These are phyloP conservation scores for Sporisorium scitamineum DNA, from an alignment of 1,284 basidiomycete species.

Conservation along the genomic window DNA sequence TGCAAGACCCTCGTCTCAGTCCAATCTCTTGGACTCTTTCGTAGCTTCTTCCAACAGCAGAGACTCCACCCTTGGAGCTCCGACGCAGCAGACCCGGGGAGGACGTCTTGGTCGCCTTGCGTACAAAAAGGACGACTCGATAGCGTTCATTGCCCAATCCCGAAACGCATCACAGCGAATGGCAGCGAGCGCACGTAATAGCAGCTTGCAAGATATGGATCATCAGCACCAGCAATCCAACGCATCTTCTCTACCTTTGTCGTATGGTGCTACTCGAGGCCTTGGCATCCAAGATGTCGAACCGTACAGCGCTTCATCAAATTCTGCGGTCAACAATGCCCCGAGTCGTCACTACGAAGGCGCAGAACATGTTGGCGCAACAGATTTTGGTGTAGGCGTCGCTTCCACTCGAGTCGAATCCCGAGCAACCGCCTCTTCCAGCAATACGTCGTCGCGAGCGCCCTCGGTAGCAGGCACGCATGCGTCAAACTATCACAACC, in stretches of 20 bases:
- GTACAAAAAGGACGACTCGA: slow-evolving; percentile 52
- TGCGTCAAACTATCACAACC: slow-evolving; percentile 34
- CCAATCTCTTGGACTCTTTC: slow-evolving; percentile 22
- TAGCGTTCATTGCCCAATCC: slow-evolving; percentile 38
- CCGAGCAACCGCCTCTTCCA: slow-evolving; percentile 7
- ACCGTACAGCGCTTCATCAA: not conserved
- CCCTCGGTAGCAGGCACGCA: slow-evolving; percentile 32
- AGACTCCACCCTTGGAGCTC: not conserved
- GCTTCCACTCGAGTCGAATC: slow-evolving; percentile 13
- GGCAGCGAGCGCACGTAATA: slow-evolving; percentile 2
- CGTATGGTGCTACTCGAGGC: slow-evolving; percentile 13
- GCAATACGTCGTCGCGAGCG: slow-evolving; percentile 31
- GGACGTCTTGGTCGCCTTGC: slow-evolving; percentile 46
- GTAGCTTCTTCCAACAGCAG: not conserved
- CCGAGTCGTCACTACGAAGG: not conserved
- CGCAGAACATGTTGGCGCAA: not conserved
- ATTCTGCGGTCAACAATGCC: not conserved
- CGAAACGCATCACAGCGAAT: slow-evolving; percentile 29
- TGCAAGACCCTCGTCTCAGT: slow-evolving; percentile 30
- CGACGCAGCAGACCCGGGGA: slow-evolving; percentile 19
- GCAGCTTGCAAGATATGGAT: slow-evolving; percentile 6
- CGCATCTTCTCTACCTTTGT: not conserved
- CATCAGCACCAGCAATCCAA: slow-evolving; percentile 1
- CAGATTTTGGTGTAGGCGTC: slow-evolving; percentile 7
- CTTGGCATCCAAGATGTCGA: slow-evolving; percentile 20